These are phyloP conservation scores for Nasturtium officinale DNA, from an alignment of 345 rosid genomes.

Conservation along the genomic window DNA sequence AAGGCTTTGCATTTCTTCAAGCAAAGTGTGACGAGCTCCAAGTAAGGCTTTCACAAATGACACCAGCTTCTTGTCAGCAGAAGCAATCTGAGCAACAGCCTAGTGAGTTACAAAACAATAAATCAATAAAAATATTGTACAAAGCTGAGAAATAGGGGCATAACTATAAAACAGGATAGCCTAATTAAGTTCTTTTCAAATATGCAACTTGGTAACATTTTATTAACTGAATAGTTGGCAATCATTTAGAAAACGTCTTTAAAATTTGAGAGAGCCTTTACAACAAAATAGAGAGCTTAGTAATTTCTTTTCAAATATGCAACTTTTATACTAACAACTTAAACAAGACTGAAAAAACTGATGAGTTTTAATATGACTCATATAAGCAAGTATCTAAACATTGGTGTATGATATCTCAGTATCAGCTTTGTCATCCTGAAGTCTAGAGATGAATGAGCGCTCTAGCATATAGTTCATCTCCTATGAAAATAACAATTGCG, in stretches of 20 bases:
- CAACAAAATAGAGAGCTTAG: slow-evolving; percentile 10
- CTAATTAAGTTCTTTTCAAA: not conserved
- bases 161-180: slow-evolving; percentile 10
- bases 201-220: slow-evolving; percentile 25
- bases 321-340: slow-evolving; percentile 1
- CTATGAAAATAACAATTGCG: not conserved
- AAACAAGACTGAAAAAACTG: not conserved
- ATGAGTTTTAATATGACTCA: not conserved
- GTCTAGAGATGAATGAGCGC: slow-evolving; percentile 1
- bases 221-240: not conserved
- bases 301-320: slow-evolving; percentile 5
- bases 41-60: slow-evolving; percentile 71
- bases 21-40: slow-evolving; percentile 66
- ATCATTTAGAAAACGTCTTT: slow-evolving; percentile 5
- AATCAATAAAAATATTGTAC: slow-evolving; percentile 11
- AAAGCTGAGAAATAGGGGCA: slow-evolving; percentile 1
- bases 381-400: slow-evolving; percentile 5
- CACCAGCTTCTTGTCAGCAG: slow-evolving; percentile 54
- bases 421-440: not conserved
- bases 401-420: not conserved
- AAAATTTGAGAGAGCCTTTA: not conserved
- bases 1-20: slow-evolving; percentile 69
- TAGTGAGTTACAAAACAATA: slow-evolving; percentile 46
- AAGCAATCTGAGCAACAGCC: slow-evolving; percentile 50
- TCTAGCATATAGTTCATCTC: slow-evolving; percentile 8